Conservation (phyloP, 2,329 filamentous ascomycete species). For the Ampelomyces quisqualis region DNA sequence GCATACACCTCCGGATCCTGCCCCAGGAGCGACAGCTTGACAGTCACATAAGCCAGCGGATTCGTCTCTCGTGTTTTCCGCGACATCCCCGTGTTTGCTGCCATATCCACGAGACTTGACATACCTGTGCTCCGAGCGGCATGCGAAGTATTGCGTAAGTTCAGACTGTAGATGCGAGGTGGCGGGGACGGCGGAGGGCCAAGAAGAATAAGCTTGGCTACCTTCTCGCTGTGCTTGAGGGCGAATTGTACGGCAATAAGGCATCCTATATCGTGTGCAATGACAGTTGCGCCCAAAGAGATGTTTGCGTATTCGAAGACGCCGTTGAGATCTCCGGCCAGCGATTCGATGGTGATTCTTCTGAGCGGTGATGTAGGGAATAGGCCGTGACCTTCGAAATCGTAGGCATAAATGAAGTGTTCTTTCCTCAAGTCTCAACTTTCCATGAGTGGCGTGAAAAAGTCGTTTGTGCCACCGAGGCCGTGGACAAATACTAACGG, state of each 20-base stretch:
- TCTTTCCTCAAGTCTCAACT: constrained; percentile 32
- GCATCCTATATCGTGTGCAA: constrained; percentile 57
- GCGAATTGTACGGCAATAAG: constrained; percentile 51
- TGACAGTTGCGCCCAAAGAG: constrained; percentile 41
- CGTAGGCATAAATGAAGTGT: constrained; percentile 49
- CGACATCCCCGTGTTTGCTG: constrained; percentile 44
- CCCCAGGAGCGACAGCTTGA: constrained; percentile 48
- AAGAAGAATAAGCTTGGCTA: constrained; percentile 51
- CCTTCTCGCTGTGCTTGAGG: constrained; percentile 42
- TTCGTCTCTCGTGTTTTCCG: constrained; percentile 41
- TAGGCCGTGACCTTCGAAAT: constrained; percentile 59
- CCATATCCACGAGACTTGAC: constrained; percentile 44
- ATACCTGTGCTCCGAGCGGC: constrained; percentile 51
- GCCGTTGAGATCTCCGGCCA: constrained; percentile 47
- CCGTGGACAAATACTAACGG: constrained; percentile 58
- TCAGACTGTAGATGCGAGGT: constrained; percentile 38
- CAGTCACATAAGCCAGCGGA: constrained; percentile 47
- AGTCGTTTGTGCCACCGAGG: constrained; percentile 51
- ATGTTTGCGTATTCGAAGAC: constrained; percentile 43
- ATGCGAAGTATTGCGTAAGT: constrained; percentile 41
- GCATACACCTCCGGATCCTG: constrained; percentile 58
- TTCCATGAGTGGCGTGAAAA: constrained; percentile 50
- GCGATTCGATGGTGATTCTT: constrained; percentile 48
- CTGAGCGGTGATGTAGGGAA: constrained; percentile 54
- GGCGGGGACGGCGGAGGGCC: constrained; percentile 53